Evolutionary conservation across 768 basidiomycete species (phyloP), one percentile per base, ranked within the genome.

Genomic region (Lentinula raphanica): DNA sequence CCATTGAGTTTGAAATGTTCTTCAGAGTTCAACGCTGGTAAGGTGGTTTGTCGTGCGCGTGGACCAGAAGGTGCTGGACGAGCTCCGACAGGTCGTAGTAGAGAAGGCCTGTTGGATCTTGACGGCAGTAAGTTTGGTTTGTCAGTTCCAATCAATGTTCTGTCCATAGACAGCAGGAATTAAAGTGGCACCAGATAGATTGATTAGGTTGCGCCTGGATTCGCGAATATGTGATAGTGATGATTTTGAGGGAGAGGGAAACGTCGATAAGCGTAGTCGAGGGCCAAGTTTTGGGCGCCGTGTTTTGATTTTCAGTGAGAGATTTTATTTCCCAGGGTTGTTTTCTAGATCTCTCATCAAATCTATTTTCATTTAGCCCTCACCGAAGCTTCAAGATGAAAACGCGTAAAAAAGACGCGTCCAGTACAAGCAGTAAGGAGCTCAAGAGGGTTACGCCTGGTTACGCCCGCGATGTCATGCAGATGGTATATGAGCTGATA

Each of bases 71-170:
- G 56, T 39, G 45, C 44, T 38, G 38, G 55, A 27, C 56, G 44
- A 17, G 19, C 40, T 9, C 55, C 56, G 12, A 21, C 25, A 6
- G 56, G 56, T 32, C 56, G 39, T 49, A 38, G 36, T 21, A 49
- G 29, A 5, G 44, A 28, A 32, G 56, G 56, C 46, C 56, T 32
- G 44, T 48, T 35, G 36, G 40, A 32, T 17, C 28, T 46, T 56
- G 55, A 49, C 46, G 21, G 9, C 35, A 46, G 15, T 5, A 36
- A 32, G 32, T n/a, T n/a, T n/a, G 29, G 15, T 23, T 40, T 57
- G 56, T 57, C 56, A 57, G 39, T 29, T 44, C 15, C 54, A 44
- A 46, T 57, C 56, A 57, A 36, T 25, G 56, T 49, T 25, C 32
- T 39, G 19, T 38, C 46, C 56, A 57, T 48, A 12, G 28, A 40